Conservation (phyloP, 2,329 filamentous ascomycete genomes). For the Sclerotinia sclerotiorum region DNA sequence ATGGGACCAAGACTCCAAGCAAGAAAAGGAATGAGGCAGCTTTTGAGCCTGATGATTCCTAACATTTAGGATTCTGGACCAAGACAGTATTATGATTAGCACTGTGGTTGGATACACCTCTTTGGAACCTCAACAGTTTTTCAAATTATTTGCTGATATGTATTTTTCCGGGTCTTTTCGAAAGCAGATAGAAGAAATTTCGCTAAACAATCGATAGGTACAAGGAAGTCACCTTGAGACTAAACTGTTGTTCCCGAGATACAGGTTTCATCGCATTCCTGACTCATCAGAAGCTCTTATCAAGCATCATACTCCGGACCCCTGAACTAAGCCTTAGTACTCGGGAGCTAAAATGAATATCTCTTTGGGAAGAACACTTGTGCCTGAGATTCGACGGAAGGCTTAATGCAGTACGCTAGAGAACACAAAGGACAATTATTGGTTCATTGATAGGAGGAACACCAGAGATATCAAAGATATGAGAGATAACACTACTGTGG, state of each 20-base stretch:
- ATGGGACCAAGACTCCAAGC: neutral
- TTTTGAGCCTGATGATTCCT: neutral
- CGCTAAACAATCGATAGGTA: neutral
- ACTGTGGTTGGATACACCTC: neutral
- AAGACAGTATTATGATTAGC: neutral
- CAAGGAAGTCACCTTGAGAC: neutral
- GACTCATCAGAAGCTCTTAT: neutral
- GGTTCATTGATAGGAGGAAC: neutral
- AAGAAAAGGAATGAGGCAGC: neutral
- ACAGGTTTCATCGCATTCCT: neutral
- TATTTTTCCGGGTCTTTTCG: neutral
- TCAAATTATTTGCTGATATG: neutral
- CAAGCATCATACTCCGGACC: neutral
- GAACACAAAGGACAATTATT: neutral
- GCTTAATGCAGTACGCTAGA: neutral
- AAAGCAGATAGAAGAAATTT: neutral
- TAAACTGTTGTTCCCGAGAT: neutral
- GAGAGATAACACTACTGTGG: conserved; percentile 11
- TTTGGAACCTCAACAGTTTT: neutral
- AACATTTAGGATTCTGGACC: neutral
- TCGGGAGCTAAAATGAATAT: neutral
- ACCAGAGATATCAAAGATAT: conserved; percentile 10
- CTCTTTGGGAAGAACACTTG: neutral
- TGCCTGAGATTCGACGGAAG: neutral
- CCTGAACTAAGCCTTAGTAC: neutral